These are phyloP conservation scores for Phytopythium aichiense DNA, from an alignment of 352 stramenopile genomes.

Conservation along the genomic window DNA sequence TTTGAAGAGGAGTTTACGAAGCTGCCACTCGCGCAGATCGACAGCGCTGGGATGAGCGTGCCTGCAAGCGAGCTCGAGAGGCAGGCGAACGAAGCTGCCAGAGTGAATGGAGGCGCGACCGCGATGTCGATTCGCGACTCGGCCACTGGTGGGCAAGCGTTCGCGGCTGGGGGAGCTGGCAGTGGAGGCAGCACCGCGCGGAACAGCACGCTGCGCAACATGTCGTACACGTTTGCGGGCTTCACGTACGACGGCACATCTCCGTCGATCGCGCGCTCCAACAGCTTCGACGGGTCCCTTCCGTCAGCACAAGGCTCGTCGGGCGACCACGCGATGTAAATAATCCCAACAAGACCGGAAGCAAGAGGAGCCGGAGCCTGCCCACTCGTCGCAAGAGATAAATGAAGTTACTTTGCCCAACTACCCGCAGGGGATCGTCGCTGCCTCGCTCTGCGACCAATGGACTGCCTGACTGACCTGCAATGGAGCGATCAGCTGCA, in stretches of 20 bases:
- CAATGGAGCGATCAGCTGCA: not conserved
- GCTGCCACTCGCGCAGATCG: constrained; percentile 60
- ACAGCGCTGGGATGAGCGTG: constrained; percentile 65
- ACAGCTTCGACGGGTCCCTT: constrained; percentile 23
- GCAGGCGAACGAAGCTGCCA: constrained; percentile 13
- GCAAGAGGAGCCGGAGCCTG: not conserved
- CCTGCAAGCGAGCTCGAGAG: constrained; percentile 30
- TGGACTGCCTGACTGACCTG: not conserved
- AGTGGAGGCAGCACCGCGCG: constrained; percentile 35
- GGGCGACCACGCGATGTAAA: not conserved
- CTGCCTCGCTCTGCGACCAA: not conserved
- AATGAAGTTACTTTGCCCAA: constrained; percentile 2
- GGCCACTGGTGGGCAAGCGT: not conserved
- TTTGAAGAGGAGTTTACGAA: constrained; percentile 86
- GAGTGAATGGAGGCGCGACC: constrained; percentile 11
- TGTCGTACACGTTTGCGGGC: constrained; percentile 84
- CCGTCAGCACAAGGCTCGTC: not conserved
- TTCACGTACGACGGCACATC: constrained; percentile 79
- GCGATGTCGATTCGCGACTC: constrained; percentile 13
- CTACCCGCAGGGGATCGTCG: not conserved
- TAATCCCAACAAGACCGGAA: not conserved
- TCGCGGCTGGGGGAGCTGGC: constrained; percentile 16
- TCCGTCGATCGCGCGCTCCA: constrained; percentile 28
- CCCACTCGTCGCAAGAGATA: constrained; percentile 1
- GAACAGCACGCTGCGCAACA: constrained; percentile 68